These are phyloP conservation scores for Citrus sp. DNA, from an alignment of 345 rosid genomes.

Conservation along the genomic window DNA sequence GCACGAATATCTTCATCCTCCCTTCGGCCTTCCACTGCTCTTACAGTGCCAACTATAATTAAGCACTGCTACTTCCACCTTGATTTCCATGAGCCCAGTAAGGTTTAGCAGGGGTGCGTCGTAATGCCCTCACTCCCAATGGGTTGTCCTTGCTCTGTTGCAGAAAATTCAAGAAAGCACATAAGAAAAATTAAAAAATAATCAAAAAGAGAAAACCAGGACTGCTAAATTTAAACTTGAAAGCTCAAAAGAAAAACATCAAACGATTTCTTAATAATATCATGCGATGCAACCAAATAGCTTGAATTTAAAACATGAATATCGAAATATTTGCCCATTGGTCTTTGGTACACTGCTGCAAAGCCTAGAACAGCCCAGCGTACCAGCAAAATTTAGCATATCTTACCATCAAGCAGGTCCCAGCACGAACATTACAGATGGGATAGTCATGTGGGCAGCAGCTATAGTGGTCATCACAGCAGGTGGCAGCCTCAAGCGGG, in stretches of 20 bases:
- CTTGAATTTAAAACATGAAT: neutral
- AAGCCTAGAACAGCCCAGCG: neutral
- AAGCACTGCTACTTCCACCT: constrained; percentile 41
- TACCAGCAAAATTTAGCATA: neutral
- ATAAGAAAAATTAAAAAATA: neutral
- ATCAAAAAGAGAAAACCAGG: neutral
- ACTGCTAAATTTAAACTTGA: neutral
- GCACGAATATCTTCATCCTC: constrained; percentile 10
- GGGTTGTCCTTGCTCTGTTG: constrained; percentile 87
- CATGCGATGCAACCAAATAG: neutral
- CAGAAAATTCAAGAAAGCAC: constrained; percentile 17
- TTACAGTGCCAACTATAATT: constrained; percentile 6
- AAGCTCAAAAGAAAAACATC: neutral
- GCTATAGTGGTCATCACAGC: constrained; percentile 76
- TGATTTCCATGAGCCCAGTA: constrained; percentile 50
- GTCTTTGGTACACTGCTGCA: neutral
- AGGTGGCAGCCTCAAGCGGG: constrained; percentile 79
- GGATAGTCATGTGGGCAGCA: constrained; percentile 94
- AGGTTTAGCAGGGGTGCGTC: constrained; percentile 72
- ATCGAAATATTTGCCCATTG: neutral
- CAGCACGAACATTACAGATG: constrained; percentile 53
- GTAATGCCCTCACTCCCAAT: constrained; percentile 62
- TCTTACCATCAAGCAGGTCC: constrained; percentile 71
- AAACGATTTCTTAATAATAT: no score
- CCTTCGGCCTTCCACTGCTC: constrained; percentile 20